Conservation (phyloP, 192 early-diverging fungal species). For the Neocallimastix lanati region DNA sequence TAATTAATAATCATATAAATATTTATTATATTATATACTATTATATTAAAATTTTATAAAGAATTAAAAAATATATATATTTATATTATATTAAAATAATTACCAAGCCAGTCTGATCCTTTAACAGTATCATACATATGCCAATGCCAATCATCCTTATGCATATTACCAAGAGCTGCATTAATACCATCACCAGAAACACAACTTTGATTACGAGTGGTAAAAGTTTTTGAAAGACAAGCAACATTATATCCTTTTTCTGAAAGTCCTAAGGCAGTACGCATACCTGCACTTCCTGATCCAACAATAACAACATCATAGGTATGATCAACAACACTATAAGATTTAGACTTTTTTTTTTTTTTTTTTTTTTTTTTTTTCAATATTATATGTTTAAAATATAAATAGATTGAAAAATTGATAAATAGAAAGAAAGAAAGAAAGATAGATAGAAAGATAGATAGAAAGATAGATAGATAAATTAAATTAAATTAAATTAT, state of each 20-base stretch:
- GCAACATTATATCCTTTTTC: conserved; percentile 46
- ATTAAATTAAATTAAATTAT: no score
- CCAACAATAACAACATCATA: conserved; percentile 98
- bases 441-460: no score
- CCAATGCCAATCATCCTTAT: conserved; percentile 99
- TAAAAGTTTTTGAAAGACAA: conserved; percentile 24
- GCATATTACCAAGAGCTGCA: conserved; percentile 98
- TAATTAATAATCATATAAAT: no score
- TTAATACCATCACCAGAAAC: conserved; percentile 93
- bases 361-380: no score
- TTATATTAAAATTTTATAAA: no score
- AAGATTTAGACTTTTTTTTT: no score
- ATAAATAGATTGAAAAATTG: no score
- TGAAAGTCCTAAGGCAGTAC: conserved; percentile 91
- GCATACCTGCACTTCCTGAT: conserved; percentile 94
- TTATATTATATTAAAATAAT: not conserved
- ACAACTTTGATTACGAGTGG: no score
- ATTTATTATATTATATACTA: no score
- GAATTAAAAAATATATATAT: not conserved
- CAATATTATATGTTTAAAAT: no score
- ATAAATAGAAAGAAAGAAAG: no score
- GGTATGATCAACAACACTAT: conserved; percentile 58
- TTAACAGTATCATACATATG: conserved; percentile 99
- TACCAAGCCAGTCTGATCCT: conserved; percentile 94
- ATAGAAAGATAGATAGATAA: no score